Percentiles rank a stretch among this genome's conserved stretches.
phyloP scores from a whole-genome alignment of 495 filamentous ascomycete species.

The Penicillium nucicola region DNA sequence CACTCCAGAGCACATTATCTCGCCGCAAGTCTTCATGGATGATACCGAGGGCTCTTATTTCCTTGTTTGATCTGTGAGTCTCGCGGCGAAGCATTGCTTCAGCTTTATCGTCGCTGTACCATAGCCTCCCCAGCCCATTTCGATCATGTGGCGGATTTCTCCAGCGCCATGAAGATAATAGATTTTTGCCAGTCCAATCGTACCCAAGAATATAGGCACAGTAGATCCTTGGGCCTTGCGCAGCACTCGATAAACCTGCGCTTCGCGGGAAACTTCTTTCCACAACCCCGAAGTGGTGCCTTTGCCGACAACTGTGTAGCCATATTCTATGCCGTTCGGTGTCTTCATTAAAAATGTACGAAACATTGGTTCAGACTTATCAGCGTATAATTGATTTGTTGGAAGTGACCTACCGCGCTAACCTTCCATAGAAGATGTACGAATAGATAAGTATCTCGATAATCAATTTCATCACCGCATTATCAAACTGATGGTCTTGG shows the following conservation, averaged over 20 bases:
- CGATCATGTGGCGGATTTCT: conserved; percentile 42
- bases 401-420: background rate
- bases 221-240: conserved; percentile 30
- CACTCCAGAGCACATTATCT: conserved; percentile 28
- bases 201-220: conserved; percentile 42
- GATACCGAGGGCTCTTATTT: conserved; percentile 15
- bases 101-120: conserved; percentile 11
- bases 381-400: background rate
- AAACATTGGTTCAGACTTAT: background rate
- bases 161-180: conserved; percentile 38
- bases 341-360: background rate
- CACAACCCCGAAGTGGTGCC: conserved; percentile 34
- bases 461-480: conserved; percentile 12
- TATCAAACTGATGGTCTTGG: conserved; percentile 8
- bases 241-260: conserved; percentile 34
- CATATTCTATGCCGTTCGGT: conserved; percentile 19
- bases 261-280: conserved; percentile 37
- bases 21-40: conserved; percentile 18
- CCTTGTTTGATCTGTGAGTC: conserved; percentile 13
- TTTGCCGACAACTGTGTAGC: conserved; percentile 50
- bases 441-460: conserved; percentile 10
- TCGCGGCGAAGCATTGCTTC: conserved; percentile 4
- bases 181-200: conserved; percentile 33
- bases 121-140: conserved; percentile 46
- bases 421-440: conserved; percentile 8